Percentiles rank a stretch among this genome's conserved stretches.
Evolutionary conservation across 2,329 filamentous ascomycete genomes (phyloP).

Genomic region (Nigrograna mackinnonii): DNA sequence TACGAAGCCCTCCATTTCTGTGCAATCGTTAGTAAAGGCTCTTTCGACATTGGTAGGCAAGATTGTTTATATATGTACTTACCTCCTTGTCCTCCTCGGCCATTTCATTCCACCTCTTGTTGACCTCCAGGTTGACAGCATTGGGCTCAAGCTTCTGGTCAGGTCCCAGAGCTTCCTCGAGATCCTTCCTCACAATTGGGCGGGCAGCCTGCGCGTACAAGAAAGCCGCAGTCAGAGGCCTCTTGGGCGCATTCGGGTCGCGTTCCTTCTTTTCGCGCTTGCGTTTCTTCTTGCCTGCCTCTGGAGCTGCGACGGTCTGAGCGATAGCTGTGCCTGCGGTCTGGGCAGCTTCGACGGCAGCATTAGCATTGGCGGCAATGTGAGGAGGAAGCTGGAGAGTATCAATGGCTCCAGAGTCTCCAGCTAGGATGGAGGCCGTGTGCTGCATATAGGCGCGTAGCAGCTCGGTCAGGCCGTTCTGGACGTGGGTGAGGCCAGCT

Average conservation of each 20-base stretch:
- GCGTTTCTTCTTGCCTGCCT: conserved; percentile 60
- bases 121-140: conserved; percentile 85
- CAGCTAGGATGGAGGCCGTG: conserved; percentile 74
- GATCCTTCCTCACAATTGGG: conserved; percentile 75
- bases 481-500: conserved; percentile 48
- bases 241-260: conserved; percentile 93
- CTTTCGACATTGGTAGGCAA: too few relatives aligned
- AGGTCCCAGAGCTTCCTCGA: conserved; percentile 51
- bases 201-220: conserved; percentile 90
- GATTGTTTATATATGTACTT: too few relatives aligned
- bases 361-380: conserved; percentile 37
- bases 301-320: conserved; percentile 16
- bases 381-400: conserved; percentile 48
- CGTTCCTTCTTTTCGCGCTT: conserved; percentile 77
- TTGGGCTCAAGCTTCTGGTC: conserved; percentile 78
- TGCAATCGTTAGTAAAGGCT: not conserved
- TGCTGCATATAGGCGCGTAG: conserved; percentile 85
- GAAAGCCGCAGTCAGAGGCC: conserved; percentile 92
- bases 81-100: conserved; percentile 71
- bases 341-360: conserved; percentile 29
- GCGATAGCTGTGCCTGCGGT: conserved; percentile 23
- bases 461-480: conserved; percentile 63
- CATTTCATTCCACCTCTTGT: conserved; percentile 83
- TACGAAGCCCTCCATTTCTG: conserved; percentile 55
- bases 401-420: conserved; percentile 32